These are phyloP conservation scores for Citrullus colocynthis DNA, from an alignment of 306 rosid species.

Conservation along the genomic window DNA sequence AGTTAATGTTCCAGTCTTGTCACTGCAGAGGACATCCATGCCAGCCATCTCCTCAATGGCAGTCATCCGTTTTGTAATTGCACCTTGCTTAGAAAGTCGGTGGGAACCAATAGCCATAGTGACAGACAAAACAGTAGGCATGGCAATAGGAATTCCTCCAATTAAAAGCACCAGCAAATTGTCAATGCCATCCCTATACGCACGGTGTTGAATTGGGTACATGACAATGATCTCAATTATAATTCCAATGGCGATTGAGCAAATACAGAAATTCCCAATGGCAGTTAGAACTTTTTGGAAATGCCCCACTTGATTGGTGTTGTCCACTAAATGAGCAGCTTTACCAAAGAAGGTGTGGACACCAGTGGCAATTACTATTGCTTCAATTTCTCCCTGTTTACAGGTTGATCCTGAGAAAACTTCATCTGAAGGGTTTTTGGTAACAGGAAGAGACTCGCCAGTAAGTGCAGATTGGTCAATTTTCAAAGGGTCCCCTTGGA, in stretches of 20 bases:
- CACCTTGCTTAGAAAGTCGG: constrained; percentile 96
- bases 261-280: constrained; percentile 93
- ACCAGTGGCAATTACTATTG: constrained; percentile 96
- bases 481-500: constrained; percentile 93
- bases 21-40: constrained; percentile 99
- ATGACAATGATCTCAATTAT: constrained; percentile 67
- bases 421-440: constrained; percentile 85
- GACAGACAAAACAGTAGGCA: constrained; percentile 98
- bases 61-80: constrained; percentile 94
- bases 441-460: constrained; percentile 92
- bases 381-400: constrained; percentile 97
- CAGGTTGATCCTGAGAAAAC: constrained; percentile 97
- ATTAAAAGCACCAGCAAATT: constrained; percentile 91
- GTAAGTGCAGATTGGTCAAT: constrained; percentile 98
- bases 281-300: constrained; percentile 98
- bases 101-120: constrained; percentile 99
- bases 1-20: constrained; percentile 93
- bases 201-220: constrained; percentile 85
- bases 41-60: constrained; percentile 99
- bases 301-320: constrained; percentile 98
- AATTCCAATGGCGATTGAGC: constrained; percentile 85
- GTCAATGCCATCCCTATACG: constrained; percentile 89
- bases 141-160: constrained; percentile 98
- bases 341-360: constrained; percentile 98
- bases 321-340: constrained; percentile 95